A percentile compares a stretch with the other conserved stretches of the same genome.
phyloP scores from a whole-genome alignment of 331 rosid genomes.

The Acacia pycnantha region DNA sequence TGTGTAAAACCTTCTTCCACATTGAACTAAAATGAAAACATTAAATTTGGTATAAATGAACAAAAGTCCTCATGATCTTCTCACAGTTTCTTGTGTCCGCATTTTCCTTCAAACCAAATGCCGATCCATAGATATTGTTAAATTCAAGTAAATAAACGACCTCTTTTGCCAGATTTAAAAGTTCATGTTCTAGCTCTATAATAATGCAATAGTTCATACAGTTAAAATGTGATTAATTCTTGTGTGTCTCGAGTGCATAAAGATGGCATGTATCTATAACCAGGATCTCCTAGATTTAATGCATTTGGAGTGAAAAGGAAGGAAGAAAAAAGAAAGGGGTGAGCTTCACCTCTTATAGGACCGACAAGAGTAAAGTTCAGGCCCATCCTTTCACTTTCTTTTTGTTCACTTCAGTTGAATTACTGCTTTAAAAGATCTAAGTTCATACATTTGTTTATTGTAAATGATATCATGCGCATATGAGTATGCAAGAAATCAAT shows the following conservation, averaged over 20 bases:
- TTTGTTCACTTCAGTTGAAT: background rate
- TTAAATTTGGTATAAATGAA: background rate
- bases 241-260: background rate
- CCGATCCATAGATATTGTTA: background rate
- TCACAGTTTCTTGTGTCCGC: background rate
- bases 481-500: background rate
- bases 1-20: background rate
- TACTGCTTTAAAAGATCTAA: background rate
- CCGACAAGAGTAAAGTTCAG: background rate
- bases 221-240: background rate
- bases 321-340: background rate
- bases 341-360: background rate
- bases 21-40: background rate
- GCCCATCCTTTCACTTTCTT: background rate
- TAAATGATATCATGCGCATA: background rate
- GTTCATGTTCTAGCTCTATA: background rate
- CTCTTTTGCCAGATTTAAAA: background rate
- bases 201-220: background rate
- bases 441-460: background rate
- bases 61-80: background rate
- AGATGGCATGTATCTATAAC: background rate
- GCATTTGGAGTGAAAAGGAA: background rate
- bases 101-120: background rate
- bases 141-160: background rate
- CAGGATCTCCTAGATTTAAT: background rate